Base-by-base conservation (phyloP, 1,139 yeast genomes). In the Chernovozyma aurita region DNA sequence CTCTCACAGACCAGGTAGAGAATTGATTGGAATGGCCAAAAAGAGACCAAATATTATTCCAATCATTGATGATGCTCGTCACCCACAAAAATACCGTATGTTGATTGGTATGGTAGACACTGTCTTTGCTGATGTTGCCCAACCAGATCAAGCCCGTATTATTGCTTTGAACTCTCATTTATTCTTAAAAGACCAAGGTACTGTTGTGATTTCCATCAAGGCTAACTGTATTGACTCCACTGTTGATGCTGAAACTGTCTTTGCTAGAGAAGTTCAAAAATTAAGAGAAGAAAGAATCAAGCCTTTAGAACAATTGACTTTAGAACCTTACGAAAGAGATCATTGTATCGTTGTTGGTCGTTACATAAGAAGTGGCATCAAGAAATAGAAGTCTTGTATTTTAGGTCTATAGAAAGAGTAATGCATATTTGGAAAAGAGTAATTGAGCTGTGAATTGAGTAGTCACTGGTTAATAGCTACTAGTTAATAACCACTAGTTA, bases 171-270 rank as follows among this genome's bases (percentile, higher is more conserved):
- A 92, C 79, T 84, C 97, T 40, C 98, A 92, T 69, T 77, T 90
- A 78, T 92, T 92, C 84, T 78, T 92, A 63, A 92, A 94, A 72
- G 97, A 92, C 68, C 88, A 84, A 70, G 98, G 98, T 71, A 94
- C 95, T 63, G 97, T 92, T 53, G 94, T 92, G 50, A 92, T 92
- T 61, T 88, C 97, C 57, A 90, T 92, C 72, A 90, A 92, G 80
- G 97, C 98, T 55, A 92, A 92, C 87, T 92, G 97, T 87, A 92
- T 92, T 65, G 98, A 92, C 72, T 92, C 97, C 37, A 92, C 98
- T 44, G 97, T 92, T 44, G 97, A 90, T 63, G 98, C 98, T 50
- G 97, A 92, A 76, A 90, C 97, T 43, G 98, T 92, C 47, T 92
- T 92, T 63, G 97, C 98, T 46, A 87, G 97, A 75, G 98, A 92